These are phyloP conservation scores for Polychaeton citri DNA, from an alignment of 2,329 filamentous ascomycete species.

Conservation along the genomic window DNA sequence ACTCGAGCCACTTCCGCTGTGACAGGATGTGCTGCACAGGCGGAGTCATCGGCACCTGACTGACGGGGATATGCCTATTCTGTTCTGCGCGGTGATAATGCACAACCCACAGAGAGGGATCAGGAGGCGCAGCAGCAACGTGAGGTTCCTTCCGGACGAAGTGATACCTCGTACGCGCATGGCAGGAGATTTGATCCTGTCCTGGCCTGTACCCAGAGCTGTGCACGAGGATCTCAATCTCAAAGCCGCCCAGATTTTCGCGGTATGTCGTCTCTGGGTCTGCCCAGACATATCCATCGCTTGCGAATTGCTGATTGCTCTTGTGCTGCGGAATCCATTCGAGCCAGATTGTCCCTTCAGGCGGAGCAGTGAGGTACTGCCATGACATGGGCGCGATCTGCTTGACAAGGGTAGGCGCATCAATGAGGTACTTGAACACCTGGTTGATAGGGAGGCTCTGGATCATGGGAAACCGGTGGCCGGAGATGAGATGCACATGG, in stretches of 20 bases:
- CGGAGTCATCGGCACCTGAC: conserved; percentile 47
- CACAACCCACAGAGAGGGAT: conserved; percentile 78
- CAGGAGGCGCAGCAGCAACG: conserved; percentile 55
- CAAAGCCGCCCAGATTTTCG: conserved; percentile 59
- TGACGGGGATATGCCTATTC: conserved; percentile 57
- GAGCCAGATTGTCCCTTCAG: conserved; percentile 69
- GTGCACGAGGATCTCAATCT: conserved; percentile 78
- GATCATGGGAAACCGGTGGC: conserved; percentile 63
- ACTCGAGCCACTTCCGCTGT: conserved; percentile 44
- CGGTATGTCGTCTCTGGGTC: conserved; percentile 66
- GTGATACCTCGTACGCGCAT: conserved; percentile 75
- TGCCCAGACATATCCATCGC: conserved; percentile 86
- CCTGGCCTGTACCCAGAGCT: conserved; percentile 66
- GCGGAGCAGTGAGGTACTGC: conserved; percentile 76
- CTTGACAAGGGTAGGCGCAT: conserved; percentile 73
- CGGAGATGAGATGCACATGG: conserved; percentile 82
- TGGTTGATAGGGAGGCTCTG: conserved; percentile 59
- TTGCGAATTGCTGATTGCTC: conserved; percentile 62
- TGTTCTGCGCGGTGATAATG: conserved; percentile 74
- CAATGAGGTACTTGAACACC: conserved; percentile 70
- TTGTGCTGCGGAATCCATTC: conserved; percentile 76
- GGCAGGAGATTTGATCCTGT: conserved; percentile 57
- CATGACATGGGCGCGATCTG: conserved; percentile 80
- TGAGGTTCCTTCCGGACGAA: conserved; percentile 62
- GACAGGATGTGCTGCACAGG: conserved; percentile 46